Evolutionary conservation across 257 asterid genomes (phyloP), one percentile per base, ranked within the genome.

Genomic region (Euphrasia confusa): DNA sequence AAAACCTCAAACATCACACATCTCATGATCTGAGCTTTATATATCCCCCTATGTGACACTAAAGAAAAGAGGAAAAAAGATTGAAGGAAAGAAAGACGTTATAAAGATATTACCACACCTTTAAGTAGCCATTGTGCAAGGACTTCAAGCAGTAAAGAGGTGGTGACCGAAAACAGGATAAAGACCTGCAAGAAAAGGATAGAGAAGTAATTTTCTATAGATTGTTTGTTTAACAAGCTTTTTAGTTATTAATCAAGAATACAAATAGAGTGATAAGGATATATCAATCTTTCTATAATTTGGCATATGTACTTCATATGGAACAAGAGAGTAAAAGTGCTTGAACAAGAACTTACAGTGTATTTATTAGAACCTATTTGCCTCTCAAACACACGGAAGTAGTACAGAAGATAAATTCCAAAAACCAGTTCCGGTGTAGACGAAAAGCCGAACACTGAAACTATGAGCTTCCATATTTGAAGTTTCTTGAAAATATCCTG

Each of bases 331-430:
- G 24, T 55, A 63, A 52, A 63, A 45, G 57, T 48, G 49, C 69
- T 54, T 45, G 44, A 69, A 76, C 55, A 53, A 67, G 21, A 64
- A 81, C 97, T 83, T 84, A 93, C 99, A 35, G 94, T 80, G 77
- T 89, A 85, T 69, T 93, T 93, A 68, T 93, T 93, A 10, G 99
- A 93, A 66, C 99, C 97, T 26, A 93, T 93, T 83, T 93, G 99
- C 77, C 99, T 82, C 88, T 93, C 99, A 72, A 93, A 93, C 68
- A 93, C 87, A 58, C 99, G 99, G 70, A 93, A 93, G 84, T 93
- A 93, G 80, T 93, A 93, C 63, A 93, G 80, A 68, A 93, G 85
- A 84, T 85, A 93, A 56, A 78, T 63, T 68, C 99, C 99, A 76
- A 93, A 93, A 52, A 93, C 49, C 39, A 93, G 88, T 73, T 93